Evolutionary conservation across 805 yeast genomes (phyloP), one percentile per base, ranked within the genome.

Genomic region (Lipomyces mesembrius): DNA sequence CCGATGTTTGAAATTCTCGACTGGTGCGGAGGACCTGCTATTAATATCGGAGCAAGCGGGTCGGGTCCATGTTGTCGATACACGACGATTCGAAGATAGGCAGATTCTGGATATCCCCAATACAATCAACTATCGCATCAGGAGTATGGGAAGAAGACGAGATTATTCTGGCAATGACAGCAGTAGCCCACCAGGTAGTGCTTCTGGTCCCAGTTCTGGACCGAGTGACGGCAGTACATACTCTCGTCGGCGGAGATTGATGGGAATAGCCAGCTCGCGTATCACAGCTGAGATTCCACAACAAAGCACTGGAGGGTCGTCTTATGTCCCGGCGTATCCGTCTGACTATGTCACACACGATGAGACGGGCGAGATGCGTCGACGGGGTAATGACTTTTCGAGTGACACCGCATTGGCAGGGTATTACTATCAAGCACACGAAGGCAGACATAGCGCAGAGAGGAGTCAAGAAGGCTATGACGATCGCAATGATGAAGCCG

Each of bases 41-140:
- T 85, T 90, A 62, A 82, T 93, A 2, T 84, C 89, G 62, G 98
- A 93, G 76, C 97, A 93, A 73, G 89, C 87, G 62, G 96, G 96
- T 0, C 82, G 97, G 62, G 90, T 93, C 2, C 98, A 93, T 78
- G 81, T 92, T 64, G 81, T 93, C 34, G 97, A 93, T 76, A 83
- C 92, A 32, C 84, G 97, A 68, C 85, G 89, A 73, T 84, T 87
- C 71, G 80, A 83, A 66, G 87, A 89, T 72, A 94, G 90, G 75
- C 94, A 90, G 76, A 92, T 92, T 49, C 82, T 92, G 39, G 71
- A 71, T 37, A 69, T 77, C 25, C 77, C 78, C n/a, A 27, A 27
- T 52, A 25, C 55, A 5, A 34, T 52, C 25, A 52, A 52, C 55
- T 43, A 43, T 43, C 49, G 49, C 49, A 43, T n/a, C 20, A 43